Evolutionary conservation across 1,284 basidiomycete species (phyloP).

Genomic region (Cryptococcus sp.): DNA sequence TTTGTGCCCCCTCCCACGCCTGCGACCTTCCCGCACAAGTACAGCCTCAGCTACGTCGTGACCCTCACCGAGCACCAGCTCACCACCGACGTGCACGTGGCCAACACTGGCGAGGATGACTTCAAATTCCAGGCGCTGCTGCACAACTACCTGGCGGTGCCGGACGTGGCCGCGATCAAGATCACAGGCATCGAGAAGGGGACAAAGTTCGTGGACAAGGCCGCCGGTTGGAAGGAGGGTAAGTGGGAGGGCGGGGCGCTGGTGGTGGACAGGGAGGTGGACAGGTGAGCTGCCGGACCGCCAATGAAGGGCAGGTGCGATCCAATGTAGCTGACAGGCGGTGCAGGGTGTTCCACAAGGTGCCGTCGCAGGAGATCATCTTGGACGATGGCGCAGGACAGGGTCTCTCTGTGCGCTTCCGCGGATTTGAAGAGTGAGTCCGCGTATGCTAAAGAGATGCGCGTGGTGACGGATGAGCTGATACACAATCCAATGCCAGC

Average conservation of each 20-base stretch:
- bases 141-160: slow-evolving; percentile 78
- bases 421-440: slow-evolving; percentile 60
- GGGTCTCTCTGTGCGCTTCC: slow-evolving; percentile 57
- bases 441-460: neutral
- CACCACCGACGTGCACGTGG: slow-evolving; percentile 72
- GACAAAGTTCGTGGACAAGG: slow-evolving; percentile 69
- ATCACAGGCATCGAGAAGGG: slow-evolving; percentile 52
- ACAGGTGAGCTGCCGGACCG: slow-evolving; percentile 29
- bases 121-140: slow-evolving; percentile 83
- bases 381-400: slow-evolving; percentile 37
- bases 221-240: slow-evolving; percentile 29
- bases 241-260: slow-evolving; percentile 39
- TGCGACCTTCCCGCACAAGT: slow-evolving; percentile 60
- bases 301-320: slow-evolving; percentile 1
- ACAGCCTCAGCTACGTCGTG: slow-evolving; percentile 71
- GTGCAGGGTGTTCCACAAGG: slow-evolving; percentile 41
- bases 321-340: neutral
- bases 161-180: slow-evolving; percentile 51
- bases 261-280: slow-evolving; percentile 31
- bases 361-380: slow-evolving; percentile 37
- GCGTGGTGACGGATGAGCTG: neutral
- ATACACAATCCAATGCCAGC: slow-evolving; percentile 14
- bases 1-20: slow-evolving; percentile 62
- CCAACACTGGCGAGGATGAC: slow-evolving; percentile 54
- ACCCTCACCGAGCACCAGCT: slow-evolving; percentile 71